These are phyloP conservation scores for Herpetospermum pedunculosum DNA, from an alignment of 306 rosid species.

Conservation along the genomic window DNA sequence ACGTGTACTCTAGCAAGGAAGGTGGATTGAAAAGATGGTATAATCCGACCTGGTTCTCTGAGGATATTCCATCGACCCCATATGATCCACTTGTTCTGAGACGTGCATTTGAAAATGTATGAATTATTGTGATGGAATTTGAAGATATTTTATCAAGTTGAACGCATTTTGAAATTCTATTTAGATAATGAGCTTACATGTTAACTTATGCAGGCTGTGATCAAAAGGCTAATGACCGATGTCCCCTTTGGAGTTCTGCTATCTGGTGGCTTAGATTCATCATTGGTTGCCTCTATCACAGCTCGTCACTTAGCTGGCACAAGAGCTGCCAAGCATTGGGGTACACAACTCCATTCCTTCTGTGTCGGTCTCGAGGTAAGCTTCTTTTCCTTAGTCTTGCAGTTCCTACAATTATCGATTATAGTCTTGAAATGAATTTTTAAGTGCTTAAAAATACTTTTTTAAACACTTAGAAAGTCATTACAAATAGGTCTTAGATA, in stretches of 20 bases:
- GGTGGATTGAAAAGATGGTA: constrained; percentile 74
- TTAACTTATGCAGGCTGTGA: constrained; percentile 52
- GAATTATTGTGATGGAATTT: background rate
- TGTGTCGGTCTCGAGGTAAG: constrained; percentile 86
- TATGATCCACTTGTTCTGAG: constrained; percentile 83
- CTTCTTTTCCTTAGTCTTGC: background rate
- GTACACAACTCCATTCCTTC: constrained; percentile 80
- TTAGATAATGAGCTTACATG: background rate
- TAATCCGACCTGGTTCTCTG: constrained; percentile 85
- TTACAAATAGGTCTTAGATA: no score
- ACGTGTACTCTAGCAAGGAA: constrained; percentile 80
- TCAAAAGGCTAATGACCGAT: constrained; percentile 93
- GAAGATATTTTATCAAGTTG: background rate
- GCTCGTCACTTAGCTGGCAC: constrained; percentile 78
- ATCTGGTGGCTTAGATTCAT: constrained; percentile 89
- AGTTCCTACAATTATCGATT: background rate
- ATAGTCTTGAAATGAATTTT: no score
- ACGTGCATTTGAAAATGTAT: constrained; percentile 64
- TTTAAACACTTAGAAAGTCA: no score
- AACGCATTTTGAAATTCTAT: background rate
- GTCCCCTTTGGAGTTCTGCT: constrained; percentile 94
- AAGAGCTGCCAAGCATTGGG: constrained; percentile 89
- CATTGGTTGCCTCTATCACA: constrained; percentile 87
- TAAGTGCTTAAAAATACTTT: no score
- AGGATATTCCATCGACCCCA: constrained; percentile 67